Conservation (phyloP, 2,329 filamentous ascomycete species). For the Neocatenulostroma microsporum region DNA sequence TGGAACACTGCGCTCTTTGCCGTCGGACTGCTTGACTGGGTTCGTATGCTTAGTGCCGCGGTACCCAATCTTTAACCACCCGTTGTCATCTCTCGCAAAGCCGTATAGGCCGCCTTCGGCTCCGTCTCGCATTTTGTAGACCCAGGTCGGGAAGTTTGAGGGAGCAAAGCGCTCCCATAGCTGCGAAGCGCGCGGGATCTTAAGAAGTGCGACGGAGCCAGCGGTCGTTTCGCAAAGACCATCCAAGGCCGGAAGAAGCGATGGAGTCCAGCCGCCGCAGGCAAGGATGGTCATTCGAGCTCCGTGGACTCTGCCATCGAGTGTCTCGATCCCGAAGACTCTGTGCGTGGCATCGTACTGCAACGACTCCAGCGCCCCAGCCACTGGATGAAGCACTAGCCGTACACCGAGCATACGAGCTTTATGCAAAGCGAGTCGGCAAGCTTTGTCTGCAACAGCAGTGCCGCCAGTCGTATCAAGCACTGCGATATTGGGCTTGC, state of each 20-base stretch:
- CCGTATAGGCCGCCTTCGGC: constrained; percentile 41
- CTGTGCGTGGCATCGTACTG: too few species aligned
- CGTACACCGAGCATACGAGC: constrained; percentile 2
- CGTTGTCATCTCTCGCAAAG: constrained; percentile 39
- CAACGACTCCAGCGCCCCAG: background rate
- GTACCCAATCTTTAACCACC: constrained; percentile 46
- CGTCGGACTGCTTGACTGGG: constrained; percentile 31
- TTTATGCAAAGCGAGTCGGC: constrained; percentile 7
- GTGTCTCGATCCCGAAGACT: constrained; percentile 17
- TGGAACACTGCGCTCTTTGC: constrained; percentile 30
- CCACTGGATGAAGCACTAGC: background rate
- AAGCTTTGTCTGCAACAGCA: constrained; percentile 9
- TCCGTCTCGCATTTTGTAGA: constrained; percentile 14
- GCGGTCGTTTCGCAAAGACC: constrained; percentile 41
- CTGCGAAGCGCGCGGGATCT: constrained; percentile 31
- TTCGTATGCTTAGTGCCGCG: constrained; percentile 43
- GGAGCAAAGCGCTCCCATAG: constrained; percentile 37
- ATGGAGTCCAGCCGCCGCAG: constrained; percentile 18
- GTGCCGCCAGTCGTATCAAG: constrained; percentile 10
- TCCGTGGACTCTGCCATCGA: constrained; percentile 36
- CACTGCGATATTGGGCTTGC: constrained; percentile 4
- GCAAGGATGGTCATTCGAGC: constrained; percentile 16
- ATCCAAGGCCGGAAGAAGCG: constrained; percentile 28
- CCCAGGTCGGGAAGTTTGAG: constrained; percentile 40
- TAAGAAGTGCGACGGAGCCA: constrained; percentile 38